A percentile compares a stretch with the other conserved stretches of the same genome.
Conservation (phyloP, 2,329 filamentous ascomycete species). For the Xylaria sp. region DNA sequence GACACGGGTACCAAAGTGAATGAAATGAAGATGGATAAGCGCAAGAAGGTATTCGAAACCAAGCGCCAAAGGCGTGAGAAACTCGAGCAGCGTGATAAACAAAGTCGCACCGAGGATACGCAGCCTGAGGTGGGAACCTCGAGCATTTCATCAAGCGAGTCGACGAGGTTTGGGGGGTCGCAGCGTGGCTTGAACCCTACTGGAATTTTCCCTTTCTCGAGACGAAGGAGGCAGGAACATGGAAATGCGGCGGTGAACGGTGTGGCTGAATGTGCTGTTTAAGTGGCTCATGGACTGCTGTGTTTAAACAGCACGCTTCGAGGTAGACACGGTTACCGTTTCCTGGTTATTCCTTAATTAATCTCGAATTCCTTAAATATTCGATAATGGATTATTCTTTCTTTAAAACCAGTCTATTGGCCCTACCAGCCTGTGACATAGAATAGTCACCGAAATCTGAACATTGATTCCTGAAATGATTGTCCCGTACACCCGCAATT, state of each 20-base stretch:
- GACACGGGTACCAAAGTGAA: not conserved
- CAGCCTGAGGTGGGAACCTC: no score
- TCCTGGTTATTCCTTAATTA: not conserved
- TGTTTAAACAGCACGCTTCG: not conserved
- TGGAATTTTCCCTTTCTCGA: no score
- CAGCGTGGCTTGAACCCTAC: not conserved
- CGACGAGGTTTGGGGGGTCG: not conserved
- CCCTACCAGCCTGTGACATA: not conserved
- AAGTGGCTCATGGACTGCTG: not conserved
- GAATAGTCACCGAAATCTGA: not conserved
- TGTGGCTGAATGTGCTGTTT: not conserved
- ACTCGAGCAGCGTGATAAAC: not conserved
- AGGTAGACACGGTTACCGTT: not conserved
- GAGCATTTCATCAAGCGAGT: conserved; percentile 7
- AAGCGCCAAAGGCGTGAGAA: not conserved
- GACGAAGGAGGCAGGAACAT: not conserved
- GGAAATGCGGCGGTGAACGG: not conserved
- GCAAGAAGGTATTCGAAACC: not conserved
- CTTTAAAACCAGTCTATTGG: not conserved
- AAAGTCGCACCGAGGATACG: not conserved
- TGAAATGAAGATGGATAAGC: not conserved
- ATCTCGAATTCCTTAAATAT: not conserved
- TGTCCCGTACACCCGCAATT: not conserved
- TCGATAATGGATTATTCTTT: not conserved
- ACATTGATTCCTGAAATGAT: no score